Conservation (phyloP, 257 asterid species). For the Salvia miltiorrhiza region DNA sequence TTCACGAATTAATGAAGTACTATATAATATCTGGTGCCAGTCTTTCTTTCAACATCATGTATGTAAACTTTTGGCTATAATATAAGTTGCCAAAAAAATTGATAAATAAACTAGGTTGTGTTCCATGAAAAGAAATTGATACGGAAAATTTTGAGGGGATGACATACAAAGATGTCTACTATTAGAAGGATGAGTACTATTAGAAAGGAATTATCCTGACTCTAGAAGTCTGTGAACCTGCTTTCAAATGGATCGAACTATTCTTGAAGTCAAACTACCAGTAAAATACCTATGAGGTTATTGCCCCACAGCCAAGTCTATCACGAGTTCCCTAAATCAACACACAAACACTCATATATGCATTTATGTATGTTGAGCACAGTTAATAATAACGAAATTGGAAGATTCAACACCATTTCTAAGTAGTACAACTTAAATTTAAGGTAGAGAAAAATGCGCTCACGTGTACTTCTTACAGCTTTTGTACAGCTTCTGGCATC, state of each 20-base stretch:
- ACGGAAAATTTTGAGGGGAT: not conserved
- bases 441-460: conserved; percentile 29
- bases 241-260: not conserved
- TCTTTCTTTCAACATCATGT: not conserved
- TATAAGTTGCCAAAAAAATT: not conserved
- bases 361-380: not conserved
- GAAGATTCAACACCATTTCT: not conserved
- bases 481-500: conserved; percentile 85
- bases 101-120: not conserved
- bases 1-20: conserved; percentile 11
- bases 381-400: not conserved
- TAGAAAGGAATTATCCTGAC: not conserved
- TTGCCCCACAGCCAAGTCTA: not conserved
- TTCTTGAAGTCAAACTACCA: not conserved
- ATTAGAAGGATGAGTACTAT: not conserved
- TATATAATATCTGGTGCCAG: not conserved
- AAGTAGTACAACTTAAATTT: not conserved
- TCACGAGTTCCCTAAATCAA: not conserved
- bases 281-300: not conserved
- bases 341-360: not conserved
- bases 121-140: not conserved
- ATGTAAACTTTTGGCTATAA: not conserved
- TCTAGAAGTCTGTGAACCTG: not conserved
- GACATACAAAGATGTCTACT: not conserved
- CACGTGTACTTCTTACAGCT: conserved; percentile 88